Evolutionary conservation across 1,284 basidiomycete genomes (phyloP).

Genomic region (Heterobasidion irregulare): DNA sequence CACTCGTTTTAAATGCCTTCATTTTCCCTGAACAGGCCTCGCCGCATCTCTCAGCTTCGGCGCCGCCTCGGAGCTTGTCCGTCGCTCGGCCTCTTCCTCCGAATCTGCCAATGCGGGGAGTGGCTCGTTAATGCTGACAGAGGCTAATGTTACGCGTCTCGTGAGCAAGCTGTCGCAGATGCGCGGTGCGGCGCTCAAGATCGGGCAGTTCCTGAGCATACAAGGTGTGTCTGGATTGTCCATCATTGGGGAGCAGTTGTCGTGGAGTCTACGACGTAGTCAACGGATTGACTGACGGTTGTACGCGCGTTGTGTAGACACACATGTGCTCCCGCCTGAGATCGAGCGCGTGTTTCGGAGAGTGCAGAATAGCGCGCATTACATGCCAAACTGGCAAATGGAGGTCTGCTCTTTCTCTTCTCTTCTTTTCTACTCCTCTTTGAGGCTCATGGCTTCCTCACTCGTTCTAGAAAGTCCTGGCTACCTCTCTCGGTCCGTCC

Average conservation of each 20-base stretch:
- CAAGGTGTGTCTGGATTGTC: conserved; percentile 54
- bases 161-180: conserved; percentile 91
- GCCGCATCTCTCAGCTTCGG: conserved; percentile 69
- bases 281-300: neutral
- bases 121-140: conserved; percentile 74
- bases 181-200: conserved; percentile 93
- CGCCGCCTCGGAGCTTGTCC: conserved; percentile 41
- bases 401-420: conserved; percentile 43
- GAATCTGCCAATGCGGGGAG: conserved; percentile 11
- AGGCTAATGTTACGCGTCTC: conserved; percentile 83
- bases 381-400: conserved; percentile 99
- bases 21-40: conserved; percentile 35
- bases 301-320: conserved; percentile 41
- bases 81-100: conserved; percentile 20
- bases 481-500: conserved; percentile 62
- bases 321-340: conserved; percentile 82
- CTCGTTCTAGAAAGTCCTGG: conserved; percentile 65
- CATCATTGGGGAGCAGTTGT: neutral
- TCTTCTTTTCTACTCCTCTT: neutral
- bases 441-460: neutral
- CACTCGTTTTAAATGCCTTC: neutral
- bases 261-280: neutral
- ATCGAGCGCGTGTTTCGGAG: conserved; percentile 84
- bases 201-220: conserved; percentile 97
- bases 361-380: conserved; percentile 94